Conservation (phyloP, 192 early-diverging fungal species). For the Powellomyces hirtus region DNA sequence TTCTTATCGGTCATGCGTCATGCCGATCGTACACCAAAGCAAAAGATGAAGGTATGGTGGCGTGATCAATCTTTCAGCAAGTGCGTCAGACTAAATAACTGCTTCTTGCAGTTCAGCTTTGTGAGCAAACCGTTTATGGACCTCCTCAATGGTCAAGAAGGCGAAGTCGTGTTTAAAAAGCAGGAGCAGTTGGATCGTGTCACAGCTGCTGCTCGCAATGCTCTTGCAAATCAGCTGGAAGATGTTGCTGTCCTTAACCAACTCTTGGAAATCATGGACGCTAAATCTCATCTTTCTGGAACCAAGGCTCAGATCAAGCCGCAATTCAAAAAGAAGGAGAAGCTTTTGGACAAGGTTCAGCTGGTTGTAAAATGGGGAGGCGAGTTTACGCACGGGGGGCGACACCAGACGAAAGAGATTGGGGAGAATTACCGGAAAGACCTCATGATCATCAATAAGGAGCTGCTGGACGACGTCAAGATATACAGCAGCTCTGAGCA, state of each 20-base stretch:
- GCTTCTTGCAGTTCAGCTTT: slow-evolving; percentile 69
- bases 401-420: slow-evolving; percentile 84
- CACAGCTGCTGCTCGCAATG: slow-evolving; percentile 57
- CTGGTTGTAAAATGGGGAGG: slow-evolving; percentile 96
- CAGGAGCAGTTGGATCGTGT: slow-evolving; percentile 67
- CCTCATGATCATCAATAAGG: slow-evolving; percentile 80
- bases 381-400: slow-evolving; percentile 88
- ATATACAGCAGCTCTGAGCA: slow-evolving; percentile 84
- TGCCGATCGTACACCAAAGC: slow-evolving; percentile 95
- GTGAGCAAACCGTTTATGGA: slow-evolving; percentile 65
- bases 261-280: slow-evolving; percentile 71
- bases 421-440: slow-evolving; percentile 92
- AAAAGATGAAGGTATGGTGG: slow-evolving; percentile 82
- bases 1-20: slow-evolving; percentile 92
- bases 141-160: slow-evolving; percentile 63
- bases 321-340: slow-evolving; percentile 54
- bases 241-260: slow-evolving; percentile 61
- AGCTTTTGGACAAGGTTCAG: slow-evolving; percentile 67
- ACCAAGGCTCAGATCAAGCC: slow-evolving; percentile 95
- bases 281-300: slow-evolving; percentile 77
- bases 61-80: background rate
- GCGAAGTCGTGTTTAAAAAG: slow-evolving; percentile 81
- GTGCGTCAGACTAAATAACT: background rate
- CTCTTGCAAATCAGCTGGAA: slow-evolving; percentile 52
- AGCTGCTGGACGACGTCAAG: slow-evolving; percentile 82